phyloP scores from a whole-genome alignment of 2,329 filamentous ascomycete species.

The Penicillium sp. region DNA sequence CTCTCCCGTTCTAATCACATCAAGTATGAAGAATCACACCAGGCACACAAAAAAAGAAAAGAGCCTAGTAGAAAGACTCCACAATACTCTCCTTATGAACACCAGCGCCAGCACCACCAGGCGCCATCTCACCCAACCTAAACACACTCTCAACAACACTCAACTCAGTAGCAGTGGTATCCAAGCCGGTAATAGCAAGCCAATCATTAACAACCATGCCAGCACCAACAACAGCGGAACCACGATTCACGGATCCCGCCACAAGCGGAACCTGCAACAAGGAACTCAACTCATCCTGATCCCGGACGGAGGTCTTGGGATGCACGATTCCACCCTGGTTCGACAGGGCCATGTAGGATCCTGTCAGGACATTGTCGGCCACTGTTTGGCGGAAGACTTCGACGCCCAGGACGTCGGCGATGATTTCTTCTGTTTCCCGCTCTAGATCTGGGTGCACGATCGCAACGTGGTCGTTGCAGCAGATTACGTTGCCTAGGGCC shows the following conservation, averaged over 20 bases:
- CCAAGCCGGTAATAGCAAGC: constrained; percentile 89
- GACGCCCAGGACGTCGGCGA: constrained; percentile 77
- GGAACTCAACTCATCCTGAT: constrained; percentile 94
- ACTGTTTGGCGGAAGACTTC: constrained; percentile 77
- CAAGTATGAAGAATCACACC: background rate
- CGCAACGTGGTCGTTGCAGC: constrained; percentile 93
- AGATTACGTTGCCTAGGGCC: constrained; percentile 95
- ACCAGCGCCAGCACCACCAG: constrained; percentile 59
- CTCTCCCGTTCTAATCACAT: background rate
- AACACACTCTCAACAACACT: constrained; percentile 97
- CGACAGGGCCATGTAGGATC: constrained; percentile 92
- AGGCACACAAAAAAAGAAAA: background rate
- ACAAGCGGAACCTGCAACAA: constrained; percentile 94
- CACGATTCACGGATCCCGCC: constrained; percentile 89
- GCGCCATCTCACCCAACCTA: constrained; percentile 77
- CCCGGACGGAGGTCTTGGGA: constrained; percentile 93
- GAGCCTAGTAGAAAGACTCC: constrained; percentile 87
- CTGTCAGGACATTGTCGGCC: constrained; percentile 93
- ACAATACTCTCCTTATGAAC: constrained; percentile 95
- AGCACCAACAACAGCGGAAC: constrained; percentile 90
- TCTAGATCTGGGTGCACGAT: constrained; percentile 95
- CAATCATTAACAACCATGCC: constrained; percentile 98
- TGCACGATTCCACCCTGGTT: constrained; percentile 97
- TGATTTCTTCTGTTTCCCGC: constrained; percentile 97
- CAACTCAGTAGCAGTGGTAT: constrained; percentile 95